Conservation (phyloP, 2,329 filamentous ascomycete genomes). For the Monosporascus sp. region DNA sequence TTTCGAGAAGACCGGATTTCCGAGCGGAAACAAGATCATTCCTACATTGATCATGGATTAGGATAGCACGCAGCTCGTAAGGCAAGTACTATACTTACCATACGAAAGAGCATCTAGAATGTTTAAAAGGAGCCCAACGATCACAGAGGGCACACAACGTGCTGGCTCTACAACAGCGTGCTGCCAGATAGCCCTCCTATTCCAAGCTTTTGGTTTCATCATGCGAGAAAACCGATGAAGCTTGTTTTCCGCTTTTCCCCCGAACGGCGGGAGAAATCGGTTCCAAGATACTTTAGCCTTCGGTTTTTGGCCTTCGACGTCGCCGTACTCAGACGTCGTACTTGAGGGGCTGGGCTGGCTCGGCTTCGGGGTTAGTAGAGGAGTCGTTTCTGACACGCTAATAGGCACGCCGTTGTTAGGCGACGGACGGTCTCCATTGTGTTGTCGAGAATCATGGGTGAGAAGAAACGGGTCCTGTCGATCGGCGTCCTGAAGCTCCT, state of each 20-base stretch:
- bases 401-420: background rate
- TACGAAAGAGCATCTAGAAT: constrained; percentile 94
- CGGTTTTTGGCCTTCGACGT: constrained; percentile 48
- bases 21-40: constrained; percentile 92
- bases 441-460: constrained; percentile 2
- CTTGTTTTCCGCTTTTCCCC: constrained; percentile 10
- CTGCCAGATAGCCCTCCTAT: constrained; percentile 59
- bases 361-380: constrained; percentile 35
- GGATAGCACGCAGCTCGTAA: background rate
- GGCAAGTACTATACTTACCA: constrained; percentile 41
- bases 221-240: constrained; percentile 25
- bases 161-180: constrained; percentile 61
- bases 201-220: constrained; percentile 65
- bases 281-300: constrained; percentile 11
- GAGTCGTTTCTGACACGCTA: constrained; percentile 37
- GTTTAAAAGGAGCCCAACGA: constrained; percentile 84
- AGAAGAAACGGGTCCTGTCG: constrained; percentile 5
- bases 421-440: constrained; percentile 1
- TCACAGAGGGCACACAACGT: constrained; percentile 74
- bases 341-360: constrained; percentile 23
- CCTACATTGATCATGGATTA: constrained; percentile 37
- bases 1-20: constrained; percentile 75
- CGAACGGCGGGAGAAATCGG: constrained; percentile 20
- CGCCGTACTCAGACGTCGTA: constrained; percentile 28
- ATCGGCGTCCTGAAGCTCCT: background rate